phyloP scores from a whole-genome alignment of 768 basidiomycete genomes.

The Crucibulum laeve region DNA sequence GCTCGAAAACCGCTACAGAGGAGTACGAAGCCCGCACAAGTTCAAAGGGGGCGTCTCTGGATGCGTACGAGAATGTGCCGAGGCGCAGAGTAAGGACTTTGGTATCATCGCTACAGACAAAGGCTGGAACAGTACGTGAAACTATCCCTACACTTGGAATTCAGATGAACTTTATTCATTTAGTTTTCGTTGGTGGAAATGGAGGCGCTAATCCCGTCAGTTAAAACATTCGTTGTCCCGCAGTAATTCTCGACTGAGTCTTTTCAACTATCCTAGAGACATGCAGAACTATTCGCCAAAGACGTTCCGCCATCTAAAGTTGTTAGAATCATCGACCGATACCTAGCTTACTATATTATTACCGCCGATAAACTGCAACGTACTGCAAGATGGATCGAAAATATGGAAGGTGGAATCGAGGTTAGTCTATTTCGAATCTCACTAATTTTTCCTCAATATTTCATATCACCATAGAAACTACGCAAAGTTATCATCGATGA shows the following conservation, averaged over 20 bases:
- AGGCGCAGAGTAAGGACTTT: constrained; percentile 69
- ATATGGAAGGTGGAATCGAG: constrained; percentile 65
- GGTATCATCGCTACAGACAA: constrained; percentile 75
- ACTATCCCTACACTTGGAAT: background rate
- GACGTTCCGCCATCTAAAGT: constrained; percentile 64
- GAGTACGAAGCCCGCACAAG: constrained; percentile 68
- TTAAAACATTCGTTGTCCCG: background rate
- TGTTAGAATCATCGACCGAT: constrained; percentile 59
- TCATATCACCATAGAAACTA: constrained; percentile 37
- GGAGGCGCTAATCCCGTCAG: constrained; percentile 51
- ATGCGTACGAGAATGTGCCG: constrained; percentile 73
- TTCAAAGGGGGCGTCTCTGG: constrained; percentile 76
- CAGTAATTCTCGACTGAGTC: constrained; percentile 3
- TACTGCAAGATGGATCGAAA: constrained; percentile 72
- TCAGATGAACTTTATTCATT: background rate
- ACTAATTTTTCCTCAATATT: constrained; percentile 1
- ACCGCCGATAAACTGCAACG: constrained; percentile 70
- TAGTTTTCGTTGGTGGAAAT: constrained; percentile 66
- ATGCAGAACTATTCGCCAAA: constrained; percentile 60
- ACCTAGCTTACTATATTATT: constrained; percentile 64
- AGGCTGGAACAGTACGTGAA: constrained; percentile 64
- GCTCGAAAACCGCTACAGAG: constrained; percentile 70
- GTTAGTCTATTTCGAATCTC: constrained; percentile 17
- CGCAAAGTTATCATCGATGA: constrained; percentile 64
- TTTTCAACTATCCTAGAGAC: constrained; percentile 34